Evolutionary conservation across 345 rosid species (phyloP).

Genomic region (Sisymbrium irio): DNA sequence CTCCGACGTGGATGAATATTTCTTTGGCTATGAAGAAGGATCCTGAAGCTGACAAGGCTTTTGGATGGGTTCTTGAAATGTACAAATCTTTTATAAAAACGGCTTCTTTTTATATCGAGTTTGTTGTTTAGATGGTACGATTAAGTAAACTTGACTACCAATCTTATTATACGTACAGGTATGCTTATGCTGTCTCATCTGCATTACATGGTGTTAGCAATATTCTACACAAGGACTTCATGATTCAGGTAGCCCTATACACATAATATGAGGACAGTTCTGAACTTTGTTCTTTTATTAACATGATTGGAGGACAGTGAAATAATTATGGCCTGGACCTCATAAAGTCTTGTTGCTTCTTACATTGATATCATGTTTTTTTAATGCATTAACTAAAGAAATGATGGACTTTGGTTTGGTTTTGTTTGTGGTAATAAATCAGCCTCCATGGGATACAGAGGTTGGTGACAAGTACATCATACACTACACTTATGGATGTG

Average conservation of each 20-base stretch:
- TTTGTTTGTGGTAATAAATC: slow-evolving; percentile 37
- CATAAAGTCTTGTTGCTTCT: too few relatives aligned
- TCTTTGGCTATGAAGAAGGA: slow-evolving; percentile 99
- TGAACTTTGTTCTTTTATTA: too few relatives aligned
- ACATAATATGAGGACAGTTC: too few relatives aligned
- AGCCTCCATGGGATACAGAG: slow-evolving; percentile 99
- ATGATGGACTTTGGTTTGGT: not conserved
- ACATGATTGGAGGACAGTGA: too few relatives aligned
- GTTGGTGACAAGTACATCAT: slow-evolving; percentile 79
- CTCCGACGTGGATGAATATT: slow-evolving; percentile 98
- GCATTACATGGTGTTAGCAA: slow-evolving; percentile 90
- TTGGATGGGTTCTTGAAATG: slow-evolving; percentile 99
- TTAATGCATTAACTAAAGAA: slow-evolving; percentile 14
- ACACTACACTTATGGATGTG: slow-evolving; percentile 97
- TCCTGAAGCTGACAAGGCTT: slow-evolving; percentile 90
- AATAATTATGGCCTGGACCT: too few relatives aligned
- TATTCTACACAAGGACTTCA: slow-evolving; percentile 82
- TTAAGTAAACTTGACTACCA: not conserved
- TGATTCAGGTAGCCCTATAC: slow-evolving; percentile 73
- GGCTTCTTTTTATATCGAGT: not conserved
- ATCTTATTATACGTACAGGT: slow-evolving; percentile 47
- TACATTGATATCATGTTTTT: too few relatives aligned
- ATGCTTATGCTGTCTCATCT: slow-evolving; percentile 95
- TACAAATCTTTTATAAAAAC: slow-evolving; percentile 25
- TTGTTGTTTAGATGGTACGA: not conserved